Conservation (phyloP, 2,329 filamentous ascomycete species). For the Chaetothyriales sp. region DNA sequence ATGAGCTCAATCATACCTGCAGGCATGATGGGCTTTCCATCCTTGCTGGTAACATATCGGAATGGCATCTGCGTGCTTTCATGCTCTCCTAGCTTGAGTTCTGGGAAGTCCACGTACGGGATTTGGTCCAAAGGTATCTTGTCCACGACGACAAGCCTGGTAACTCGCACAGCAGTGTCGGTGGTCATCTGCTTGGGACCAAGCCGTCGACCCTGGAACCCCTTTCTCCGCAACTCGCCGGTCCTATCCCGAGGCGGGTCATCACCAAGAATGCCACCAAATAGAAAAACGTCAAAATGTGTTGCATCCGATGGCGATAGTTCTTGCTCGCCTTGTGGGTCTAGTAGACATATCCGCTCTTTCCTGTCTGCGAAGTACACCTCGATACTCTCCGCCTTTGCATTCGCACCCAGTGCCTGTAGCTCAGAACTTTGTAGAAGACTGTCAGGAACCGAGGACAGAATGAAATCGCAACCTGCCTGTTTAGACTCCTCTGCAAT, state of each 20-base stretch:
- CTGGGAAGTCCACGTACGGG: conserved; percentile 71
- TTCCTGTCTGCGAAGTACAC: conserved; percentile 60
- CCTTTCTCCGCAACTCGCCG: conserved; percentile 86
- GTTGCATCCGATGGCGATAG: conserved; percentile 69
- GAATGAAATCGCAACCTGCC: conserved; percentile 54
- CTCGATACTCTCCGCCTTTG: conserved; percentile 67
- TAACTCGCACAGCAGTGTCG: conserved; percentile 89
- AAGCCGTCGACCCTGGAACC: conserved; percentile 71
- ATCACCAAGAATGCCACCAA: conserved; percentile 95
- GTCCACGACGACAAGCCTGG: conserved; percentile 72
- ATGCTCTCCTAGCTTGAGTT: conserved; percentile 75
- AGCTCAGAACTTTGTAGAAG: conserved; percentile 48
- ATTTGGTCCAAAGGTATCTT: conserved; percentile 64
- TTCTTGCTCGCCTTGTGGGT: conserved; percentile 70
- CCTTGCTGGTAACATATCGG: conserved; percentile 66
- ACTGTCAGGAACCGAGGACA: conserved; percentile 61
- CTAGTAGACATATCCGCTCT: conserved; percentile 69
- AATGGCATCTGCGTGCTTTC: conserved; percentile 98
- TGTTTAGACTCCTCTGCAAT: conserved; percentile 69
- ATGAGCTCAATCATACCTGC: conserved; percentile 93
- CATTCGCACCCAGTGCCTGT: conserved; percentile 46
- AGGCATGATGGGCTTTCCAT: conserved; percentile 79
- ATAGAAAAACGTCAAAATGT: conserved; percentile 77
- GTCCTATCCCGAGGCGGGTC: conserved; percentile 76
- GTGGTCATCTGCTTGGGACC: conserved; percentile 97